Percentiles rank a stretch among this genome's conserved stretches.
Conservation (phyloP, 805 yeast species). For the Pichia eremophila region DNA sequence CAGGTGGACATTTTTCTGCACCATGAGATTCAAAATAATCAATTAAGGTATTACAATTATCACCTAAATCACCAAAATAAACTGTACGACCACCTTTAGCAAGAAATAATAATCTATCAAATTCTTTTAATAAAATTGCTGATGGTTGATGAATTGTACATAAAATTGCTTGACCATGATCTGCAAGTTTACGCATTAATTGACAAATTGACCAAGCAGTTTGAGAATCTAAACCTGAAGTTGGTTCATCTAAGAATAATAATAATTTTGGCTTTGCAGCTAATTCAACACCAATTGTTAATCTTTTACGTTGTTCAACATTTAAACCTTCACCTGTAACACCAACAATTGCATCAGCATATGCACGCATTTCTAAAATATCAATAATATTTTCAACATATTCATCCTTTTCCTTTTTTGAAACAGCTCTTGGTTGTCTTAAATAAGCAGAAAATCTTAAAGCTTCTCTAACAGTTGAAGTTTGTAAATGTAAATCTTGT, state of each 20-base stretch:
- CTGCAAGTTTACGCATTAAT: conserved; percentile 42
- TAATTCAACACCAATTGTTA: conserved; percentile 48
- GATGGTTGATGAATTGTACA: conserved; percentile 85
- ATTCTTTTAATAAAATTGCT: conserved; percentile 65
- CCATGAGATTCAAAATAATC: conserved; percentile 60
- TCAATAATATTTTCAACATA: conserved; percentile 44
- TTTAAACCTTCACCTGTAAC: conserved; percentile 42
- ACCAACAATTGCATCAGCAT: conserved; percentile 49
- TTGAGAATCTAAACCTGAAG: conserved; percentile 51
- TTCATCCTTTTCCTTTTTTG: conserved; percentile 36
- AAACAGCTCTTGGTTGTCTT: conserved; percentile 34
- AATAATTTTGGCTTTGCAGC: conserved; percentile 47
- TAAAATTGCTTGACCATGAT: conserved; percentile 45
- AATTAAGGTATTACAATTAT: conserved; percentile 44
- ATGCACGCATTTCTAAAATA: conserved; percentile 41
- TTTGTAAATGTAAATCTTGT: conserved; percentile 45
- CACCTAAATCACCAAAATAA: conserved; percentile 67
- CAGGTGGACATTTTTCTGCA: conserved; percentile 54
- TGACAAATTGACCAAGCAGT: conserved; percentile 54
- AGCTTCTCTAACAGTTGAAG: conserved; percentile 47
- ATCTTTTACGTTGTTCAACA: conserved; percentile 46
- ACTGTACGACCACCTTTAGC: conserved; percentile 66
- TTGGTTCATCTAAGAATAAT: conserved; percentile 51
- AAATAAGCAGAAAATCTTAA: conserved; percentile 42
- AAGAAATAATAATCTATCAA: conserved; percentile 65